A percentile compares a stretch with the other conserved stretches of the same genome.
These are phyloP conservation scores for Rhizoctonia solani DNA, from an alignment of 1,284 basidiomycete genomes.

Conservation along the genomic window DNA sequence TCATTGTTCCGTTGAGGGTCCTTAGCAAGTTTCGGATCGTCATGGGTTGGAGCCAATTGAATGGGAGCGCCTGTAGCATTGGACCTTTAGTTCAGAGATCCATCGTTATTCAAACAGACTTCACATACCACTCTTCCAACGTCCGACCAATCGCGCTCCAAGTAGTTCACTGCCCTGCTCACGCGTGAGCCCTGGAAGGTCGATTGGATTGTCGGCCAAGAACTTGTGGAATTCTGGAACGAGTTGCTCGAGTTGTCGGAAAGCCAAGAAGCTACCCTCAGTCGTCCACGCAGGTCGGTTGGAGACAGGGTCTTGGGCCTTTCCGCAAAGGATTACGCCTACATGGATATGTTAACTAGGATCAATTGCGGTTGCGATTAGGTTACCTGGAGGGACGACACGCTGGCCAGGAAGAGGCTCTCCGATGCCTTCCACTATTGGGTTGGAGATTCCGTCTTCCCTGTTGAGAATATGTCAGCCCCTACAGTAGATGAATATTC, in stretches of 20 bases:
- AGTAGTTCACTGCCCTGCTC: constrained; percentile 54
- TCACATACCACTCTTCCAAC: constrained; percentile 64
- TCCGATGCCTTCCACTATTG: constrained; percentile 36
- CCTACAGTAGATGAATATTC: neutral
- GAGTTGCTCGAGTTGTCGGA: constrained; percentile 52
- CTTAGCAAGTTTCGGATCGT: constrained; percentile 49
- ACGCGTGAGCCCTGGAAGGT: constrained; percentile 41
- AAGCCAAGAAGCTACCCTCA: constrained; percentile 59
- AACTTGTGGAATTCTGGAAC: constrained; percentile 38
- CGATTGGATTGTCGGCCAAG: constrained; percentile 32
- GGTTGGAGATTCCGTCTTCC: constrained; percentile 39
- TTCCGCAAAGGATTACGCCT: constrained; percentile 47
- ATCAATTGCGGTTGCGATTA: neutral
- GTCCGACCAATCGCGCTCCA: constrained; percentile 58
- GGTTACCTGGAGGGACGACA: constrained; percentile 41
- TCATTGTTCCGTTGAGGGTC: constrained; percentile 53
- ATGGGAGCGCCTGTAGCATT: constrained; percentile 50
- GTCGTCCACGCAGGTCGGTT: constrained; percentile 54
- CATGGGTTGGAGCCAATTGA: constrained; percentile 50
- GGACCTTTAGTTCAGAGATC: neutral
- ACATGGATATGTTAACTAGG: neutral
- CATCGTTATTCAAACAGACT: too few relatives aligned
- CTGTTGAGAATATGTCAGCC: neutral
- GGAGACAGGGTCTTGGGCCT: constrained; percentile 45
- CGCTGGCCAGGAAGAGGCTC: constrained; percentile 38